Percentiles rank a stretch among this genome's conserved stretches.
phyloP scores from a whole-genome alignment of 1,284 basidiomycete genomes.

The Boletus albobrunnescens region DNA sequence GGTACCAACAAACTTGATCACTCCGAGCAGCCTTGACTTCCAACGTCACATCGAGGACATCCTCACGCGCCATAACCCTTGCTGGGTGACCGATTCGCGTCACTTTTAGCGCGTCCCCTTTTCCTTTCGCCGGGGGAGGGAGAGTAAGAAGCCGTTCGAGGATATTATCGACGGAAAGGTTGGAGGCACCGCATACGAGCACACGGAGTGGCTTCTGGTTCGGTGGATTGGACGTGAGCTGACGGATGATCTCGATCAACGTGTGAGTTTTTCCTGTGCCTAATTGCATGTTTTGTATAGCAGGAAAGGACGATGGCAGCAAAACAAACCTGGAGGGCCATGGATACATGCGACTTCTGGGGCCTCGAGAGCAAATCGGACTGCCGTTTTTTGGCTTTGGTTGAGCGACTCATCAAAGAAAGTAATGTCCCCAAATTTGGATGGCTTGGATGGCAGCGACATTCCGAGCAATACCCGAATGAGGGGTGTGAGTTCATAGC shows the following conservation, averaged over 20 bases:
- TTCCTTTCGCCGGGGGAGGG: constrained; percentile 39
- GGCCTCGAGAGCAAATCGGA: constrained; percentile 68
- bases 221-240: constrained; percentile 56
- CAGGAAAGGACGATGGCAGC: neutral
- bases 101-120: constrained; percentile 47
- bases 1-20: constrained; percentile 52
- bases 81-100: constrained; percentile 92
- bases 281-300: constrained; percentile 26
- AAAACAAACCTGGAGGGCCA: constrained; percentile 77
- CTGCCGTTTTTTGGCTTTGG: constrained; percentile 77
- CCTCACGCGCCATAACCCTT: constrained; percentile 72
- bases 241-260: constrained; percentile 84
- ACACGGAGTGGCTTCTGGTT: constrained; percentile 50
- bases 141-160: constrained; percentile 74
- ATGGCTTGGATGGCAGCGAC: constrained; percentile 33
- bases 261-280: constrained; percentile 93
- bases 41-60: constrained; percentile 76
- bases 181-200: constrained; percentile 88
- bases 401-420: constrained; percentile 82
- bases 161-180: constrained; percentile 89
- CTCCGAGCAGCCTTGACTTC: constrained; percentile 81
- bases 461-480: constrained; percentile 68
- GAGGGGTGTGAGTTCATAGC: constrained; percentile 47
- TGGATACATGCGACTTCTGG: constrained; percentile 90
- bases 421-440: constrained; percentile 41